Conservation (phyloP, 257 asterid genomes). For the Gardenia jasminoides region DNA sequence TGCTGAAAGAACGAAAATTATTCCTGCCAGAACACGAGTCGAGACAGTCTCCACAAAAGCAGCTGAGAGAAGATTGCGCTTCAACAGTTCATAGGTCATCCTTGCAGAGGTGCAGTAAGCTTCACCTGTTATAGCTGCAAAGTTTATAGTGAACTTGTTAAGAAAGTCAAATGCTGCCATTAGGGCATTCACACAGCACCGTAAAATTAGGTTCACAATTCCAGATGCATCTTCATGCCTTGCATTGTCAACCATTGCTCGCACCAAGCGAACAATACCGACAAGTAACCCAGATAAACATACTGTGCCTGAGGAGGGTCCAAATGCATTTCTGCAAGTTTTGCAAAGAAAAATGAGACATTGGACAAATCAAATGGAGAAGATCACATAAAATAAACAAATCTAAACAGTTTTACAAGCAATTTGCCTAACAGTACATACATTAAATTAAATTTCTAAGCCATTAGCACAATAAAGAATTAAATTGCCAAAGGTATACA, state of each 20-base stretch:
- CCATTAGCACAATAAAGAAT: neutral
- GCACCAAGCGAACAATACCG: constrained; percentile 57
- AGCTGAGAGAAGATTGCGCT: constrained; percentile 89
- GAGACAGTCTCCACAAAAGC: constrained; percentile 92
- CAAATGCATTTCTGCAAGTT: constrained; percentile 77
- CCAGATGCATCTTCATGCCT: constrained; percentile 80
- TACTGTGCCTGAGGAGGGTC: constrained; percentile 89
- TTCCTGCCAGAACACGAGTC: constrained; percentile 79
- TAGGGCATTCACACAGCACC: constrained; percentile 70
- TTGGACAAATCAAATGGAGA: constrained; percentile 3
- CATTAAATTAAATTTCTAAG: neutral
- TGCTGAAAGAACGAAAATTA: constrained; percentile 74
- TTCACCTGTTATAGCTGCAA: constrained; percentile 96
- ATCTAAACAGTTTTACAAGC: neutral
- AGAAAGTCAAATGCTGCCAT: constrained; percentile 77
- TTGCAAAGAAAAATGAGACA: constrained; percentile 12
- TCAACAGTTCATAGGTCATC: constrained; percentile 90
- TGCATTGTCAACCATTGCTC: constrained; percentile 83
- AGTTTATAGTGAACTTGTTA: constrained; percentile 86
- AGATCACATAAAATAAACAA: neutral
- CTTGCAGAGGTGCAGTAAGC: constrained; percentile 84
- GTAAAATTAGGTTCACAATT: constrained; percentile 66
- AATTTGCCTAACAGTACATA: neutral
- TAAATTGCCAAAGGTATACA: neutral
- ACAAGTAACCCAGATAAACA: constrained; percentile 85